Conservation (phyloP, 805 yeast genomes). For the Komagataella mondaviorum region DNA sequence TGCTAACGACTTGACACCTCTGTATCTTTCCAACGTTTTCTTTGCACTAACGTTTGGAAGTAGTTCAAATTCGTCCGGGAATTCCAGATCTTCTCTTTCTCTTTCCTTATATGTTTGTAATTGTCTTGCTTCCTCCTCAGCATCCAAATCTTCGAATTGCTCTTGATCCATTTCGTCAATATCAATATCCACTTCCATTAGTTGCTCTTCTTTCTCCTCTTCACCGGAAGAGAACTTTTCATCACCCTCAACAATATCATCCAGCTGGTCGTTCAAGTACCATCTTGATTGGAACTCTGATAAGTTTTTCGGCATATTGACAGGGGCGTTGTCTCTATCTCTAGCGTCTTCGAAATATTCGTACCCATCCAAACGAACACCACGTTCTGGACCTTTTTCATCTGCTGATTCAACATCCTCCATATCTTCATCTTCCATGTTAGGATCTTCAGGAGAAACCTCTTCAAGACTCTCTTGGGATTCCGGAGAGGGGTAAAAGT, state of each 20-base stretch:
- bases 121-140: conserved; percentile 78
- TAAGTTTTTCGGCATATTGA: conserved; percentile 51
- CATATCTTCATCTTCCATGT: conserved; percentile 17
- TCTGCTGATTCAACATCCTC: conserved; percentile 14
- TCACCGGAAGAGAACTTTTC: conserved; percentile 23
- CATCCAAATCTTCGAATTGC: conserved; percentile 56
- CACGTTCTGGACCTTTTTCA: conserved; percentile 13
- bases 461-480: conserved; percentile 47
- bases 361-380: conserved; percentile 10
- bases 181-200: conserved; percentile 27
- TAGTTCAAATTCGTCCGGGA: conserved; percentile 91
- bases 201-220: conserved; percentile 18
- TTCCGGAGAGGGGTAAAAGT: conserved; percentile 18
- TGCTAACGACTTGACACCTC: conserved; percentile 78
- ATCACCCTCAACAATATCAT: conserved; percentile 23
- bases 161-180: conserved; percentile 24
- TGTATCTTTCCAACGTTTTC: conserved; percentile 62
- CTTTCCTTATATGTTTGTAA: conserved; percentile 49
- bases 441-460: conserved; percentile 36
- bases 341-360: conserved; percentile 8
- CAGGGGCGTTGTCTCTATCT: conserved; percentile 15
- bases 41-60: conserved; percentile 63
- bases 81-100: conserved; percentile 77
- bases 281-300: conserved; percentile 70
- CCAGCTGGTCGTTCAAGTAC: conserved; percentile 50